Conservation (phyloP, 257 asterid species). For the Osmanthus fragrans region DNA sequence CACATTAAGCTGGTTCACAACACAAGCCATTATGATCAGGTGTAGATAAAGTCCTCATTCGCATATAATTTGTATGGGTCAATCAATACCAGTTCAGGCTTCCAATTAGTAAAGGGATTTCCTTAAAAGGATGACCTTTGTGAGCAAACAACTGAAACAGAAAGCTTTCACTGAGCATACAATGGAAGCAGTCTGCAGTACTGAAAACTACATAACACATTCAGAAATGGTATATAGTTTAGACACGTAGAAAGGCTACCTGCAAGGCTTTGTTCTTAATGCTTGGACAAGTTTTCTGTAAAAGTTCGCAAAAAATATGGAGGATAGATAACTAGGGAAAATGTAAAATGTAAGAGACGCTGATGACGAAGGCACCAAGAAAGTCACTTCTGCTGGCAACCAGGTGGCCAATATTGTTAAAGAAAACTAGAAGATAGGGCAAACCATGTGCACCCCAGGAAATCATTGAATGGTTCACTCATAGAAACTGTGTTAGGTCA, state of each 20-base stretch:
- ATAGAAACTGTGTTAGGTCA: not conserved
- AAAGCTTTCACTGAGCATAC: not conserved
- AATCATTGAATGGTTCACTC: not conserved
- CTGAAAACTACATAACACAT: not conserved
- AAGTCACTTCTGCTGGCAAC: not conserved
- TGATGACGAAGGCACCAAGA: not conserved
- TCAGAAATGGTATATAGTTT: not conserved
- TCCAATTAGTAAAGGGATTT: slow-evolving; percentile 2
- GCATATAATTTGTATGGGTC: not conserved
- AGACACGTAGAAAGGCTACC: not conserved
- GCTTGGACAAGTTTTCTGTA: not conserved
- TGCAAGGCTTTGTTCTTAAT: not conserved
- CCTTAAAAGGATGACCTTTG: slow-evolving; percentile 1
- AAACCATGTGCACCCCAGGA: not conserved
- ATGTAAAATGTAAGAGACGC: not conserved
- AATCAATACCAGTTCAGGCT: slow-evolving; percentile 7
- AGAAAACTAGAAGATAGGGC: not conserved
- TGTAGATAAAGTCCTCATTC: not conserved
- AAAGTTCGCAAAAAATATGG: not conserved
- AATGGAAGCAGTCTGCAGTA: not conserved
- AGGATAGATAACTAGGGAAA: not conserved
- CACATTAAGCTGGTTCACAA: slow-evolving; percentile 17
- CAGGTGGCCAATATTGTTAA: not conserved
- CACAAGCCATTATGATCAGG: slow-evolving; percentile 17
- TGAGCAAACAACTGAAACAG: slow-evolving; percentile 12